Base-by-base conservation (phyloP, 495 filamentous ascomycete species). In the Xylaria sp. region DNA sequence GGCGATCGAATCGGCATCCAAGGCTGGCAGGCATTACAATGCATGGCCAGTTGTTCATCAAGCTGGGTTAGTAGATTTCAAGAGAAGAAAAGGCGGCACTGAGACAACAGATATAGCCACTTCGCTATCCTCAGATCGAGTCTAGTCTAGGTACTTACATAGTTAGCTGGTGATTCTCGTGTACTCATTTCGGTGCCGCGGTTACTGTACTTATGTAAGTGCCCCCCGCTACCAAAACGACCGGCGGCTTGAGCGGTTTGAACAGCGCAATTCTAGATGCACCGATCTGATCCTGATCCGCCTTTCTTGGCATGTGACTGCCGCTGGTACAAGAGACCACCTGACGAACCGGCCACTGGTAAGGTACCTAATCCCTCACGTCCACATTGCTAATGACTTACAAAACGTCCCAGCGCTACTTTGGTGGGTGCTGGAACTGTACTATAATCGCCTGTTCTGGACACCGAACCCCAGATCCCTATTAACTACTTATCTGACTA, bases 261-360 rank as follows among this genome's bases (percentile, higher is more conserved):
- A 59, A 59, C 12, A n/a, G 6, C 5, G 29, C 33, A 59, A 21
- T 35, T 59, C 57, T 21, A 37, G 33, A 59, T 7, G 19, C 57
- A 37, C 19, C 57, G 33, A 35, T 59, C 31, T 21, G 19, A 21
- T 37, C 35, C 44, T 46, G 14, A n/a, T 41, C 35, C 58, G n/a
- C 58, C 53, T 35, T 33, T 17, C 57, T 59, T 37, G 33, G 57
- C 57, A 59, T 35, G 57, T 59, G 57, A 59, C 57, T 37, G 19
- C 57, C 7, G 9, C 33, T n/a, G 19, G 33, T 59, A 12, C 15
- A n/a, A n/a, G n/a, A 59, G 57, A 37, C 33, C 57, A 37, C 29
- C 57, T 37, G 57, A 59, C 26, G 24, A 55, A 31, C 15, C 15
- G 55, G 31, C 8, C 7, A 31, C 17, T 55, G 50, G 24, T 55